phyloP scores from a whole-genome alignment of 1,139 yeast genomes.

The Lodderomyces theae region DNA sequence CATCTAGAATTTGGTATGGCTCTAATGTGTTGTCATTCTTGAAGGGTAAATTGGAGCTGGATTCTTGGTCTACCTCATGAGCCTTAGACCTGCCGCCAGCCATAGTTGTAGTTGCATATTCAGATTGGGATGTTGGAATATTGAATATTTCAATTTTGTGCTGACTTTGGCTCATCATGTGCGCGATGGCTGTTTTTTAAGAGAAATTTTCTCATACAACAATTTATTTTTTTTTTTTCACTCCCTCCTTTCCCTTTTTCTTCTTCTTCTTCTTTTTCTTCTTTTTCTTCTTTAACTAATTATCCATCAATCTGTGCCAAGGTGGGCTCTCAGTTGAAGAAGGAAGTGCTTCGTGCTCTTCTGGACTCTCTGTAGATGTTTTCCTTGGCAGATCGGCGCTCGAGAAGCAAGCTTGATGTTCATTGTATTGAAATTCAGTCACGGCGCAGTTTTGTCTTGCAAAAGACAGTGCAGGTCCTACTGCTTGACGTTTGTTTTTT shows the following conservation, averaged over 20 bases:
- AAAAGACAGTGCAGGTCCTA: conserved; percentile 8
- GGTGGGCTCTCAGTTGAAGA: conserved; percentile 36
- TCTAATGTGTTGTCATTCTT: conserved; percentile 27
- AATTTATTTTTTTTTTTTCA: conserved; percentile 4
- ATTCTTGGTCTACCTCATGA: conserved; percentile 1
- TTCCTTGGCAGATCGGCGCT: conserved; percentile 66
- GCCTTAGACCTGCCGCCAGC: background rate
- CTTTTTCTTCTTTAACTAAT: conserved; percentile 16
- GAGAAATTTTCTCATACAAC: conserved; percentile 7
- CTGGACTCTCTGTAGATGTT: conserved; percentile 32
- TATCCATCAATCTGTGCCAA: conserved; percentile 52
- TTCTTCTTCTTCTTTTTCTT: conserved; percentile 9
- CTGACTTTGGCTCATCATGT: conserved; percentile 4
- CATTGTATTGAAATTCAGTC: conserved; percentile 8
- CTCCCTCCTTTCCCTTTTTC: conserved; percentile 6
- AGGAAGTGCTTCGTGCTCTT: conserved; percentile 25
- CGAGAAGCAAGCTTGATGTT: conserved; percentile 53
- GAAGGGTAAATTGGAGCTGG: conserved; percentile 23
- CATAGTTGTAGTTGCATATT: background rate
- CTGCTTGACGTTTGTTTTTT: conserved; percentile 14
- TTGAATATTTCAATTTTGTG: background rate
- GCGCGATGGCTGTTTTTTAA: background rate
- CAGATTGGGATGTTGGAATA: background rate
- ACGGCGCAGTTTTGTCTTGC: background rate
- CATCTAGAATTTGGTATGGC: conserved; percentile 42